These are phyloP conservation scores for Didymosphaeria variabile DNA, from an alignment of 2,329 filamentous ascomycete species.

Conservation along the genomic window DNA sequence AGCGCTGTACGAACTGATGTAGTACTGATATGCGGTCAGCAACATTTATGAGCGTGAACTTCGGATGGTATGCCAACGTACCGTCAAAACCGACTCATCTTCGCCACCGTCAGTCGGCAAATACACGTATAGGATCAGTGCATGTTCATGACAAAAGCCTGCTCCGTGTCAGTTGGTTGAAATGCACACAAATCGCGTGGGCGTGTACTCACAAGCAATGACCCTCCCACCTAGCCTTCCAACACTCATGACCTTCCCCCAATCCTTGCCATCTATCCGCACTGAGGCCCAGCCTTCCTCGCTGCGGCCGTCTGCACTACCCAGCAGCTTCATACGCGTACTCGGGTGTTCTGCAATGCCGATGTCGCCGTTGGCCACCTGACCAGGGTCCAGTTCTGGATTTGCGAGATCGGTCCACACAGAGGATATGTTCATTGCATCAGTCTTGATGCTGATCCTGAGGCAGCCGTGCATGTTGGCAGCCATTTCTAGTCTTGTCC, in stretches of 20 bases:
- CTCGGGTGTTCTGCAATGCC: slow-evolving; percentile 81
- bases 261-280: slow-evolving; percentile 90
- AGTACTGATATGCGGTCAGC: slow-evolving; percentile 58
- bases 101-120: slow-evolving; percentile 74
- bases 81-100: slow-evolving; percentile 79
- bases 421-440: slow-evolving; percentile 84
- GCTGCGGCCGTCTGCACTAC: slow-evolving; percentile 67
- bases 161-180: slow-evolving; percentile 23
- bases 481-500: slow-evolving; percentile 77
- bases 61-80: slow-evolving; percentile 48
- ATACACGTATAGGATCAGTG: slow-evolving; percentile 84
- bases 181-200: not conserved
- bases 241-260: slow-evolving; percentile 93
- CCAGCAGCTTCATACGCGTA: slow-evolving; percentile 73
- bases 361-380: slow-evolving; percentile 72
- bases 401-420: slow-evolving; percentile 88
- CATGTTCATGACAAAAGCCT: slow-evolving; percentile 80
- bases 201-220: slow-evolving; percentile 76
- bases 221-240: slow-evolving; percentile 88
- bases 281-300: slow-evolving; percentile 89
- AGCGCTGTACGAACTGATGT: slow-evolving; percentile 65
- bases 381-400: slow-evolving; percentile 82
- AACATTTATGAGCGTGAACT: not conserved
- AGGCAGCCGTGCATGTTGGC: slow-evolving; percentile 95
- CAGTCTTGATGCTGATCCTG: slow-evolving; percentile 80